Conservation (phyloP, 1,284 basidiomycete species). For the Ustilago shanxiensis region DNA sequence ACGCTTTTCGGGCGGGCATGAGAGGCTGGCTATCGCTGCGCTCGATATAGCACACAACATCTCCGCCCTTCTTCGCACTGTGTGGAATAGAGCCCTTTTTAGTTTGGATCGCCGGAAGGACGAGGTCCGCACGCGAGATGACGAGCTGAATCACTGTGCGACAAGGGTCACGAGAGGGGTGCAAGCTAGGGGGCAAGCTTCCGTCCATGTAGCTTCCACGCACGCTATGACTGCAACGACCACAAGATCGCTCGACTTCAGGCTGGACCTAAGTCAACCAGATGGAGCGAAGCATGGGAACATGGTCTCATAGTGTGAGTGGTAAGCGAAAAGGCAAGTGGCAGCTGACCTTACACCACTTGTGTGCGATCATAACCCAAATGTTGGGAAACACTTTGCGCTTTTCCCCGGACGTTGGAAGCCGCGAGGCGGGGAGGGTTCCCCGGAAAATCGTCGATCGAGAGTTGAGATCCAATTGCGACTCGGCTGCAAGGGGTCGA, state of each 20-base stretch:
- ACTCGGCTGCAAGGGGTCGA: conserved; percentile 1
- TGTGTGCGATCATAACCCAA: background rate
- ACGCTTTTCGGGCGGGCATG: background rate
- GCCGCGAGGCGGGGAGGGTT: background rate
- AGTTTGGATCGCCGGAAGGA: conserved; percentile 9
- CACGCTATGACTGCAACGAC: too few species aligned
- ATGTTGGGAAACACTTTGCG: conserved; percentile 4
- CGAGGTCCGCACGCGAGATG: conserved; percentile 11
- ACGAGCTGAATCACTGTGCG: conserved; percentile 2
- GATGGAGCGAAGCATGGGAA: background rate
- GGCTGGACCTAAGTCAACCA: too few species aligned
- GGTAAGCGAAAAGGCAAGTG: background rate
- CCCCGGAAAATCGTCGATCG: conserved; percentile 9
- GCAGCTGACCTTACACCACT: background rate
- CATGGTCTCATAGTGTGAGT: background rate
- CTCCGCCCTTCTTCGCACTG: background rate
- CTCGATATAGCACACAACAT: background rate
- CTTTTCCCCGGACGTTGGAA: background rate
- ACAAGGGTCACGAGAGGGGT: conserved; percentile 5
- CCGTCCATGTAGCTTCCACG: background rate
- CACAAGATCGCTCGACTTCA: too few species aligned
- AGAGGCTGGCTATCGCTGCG: background rate
- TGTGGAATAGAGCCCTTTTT: background rate
- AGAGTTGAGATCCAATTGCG: background rate
- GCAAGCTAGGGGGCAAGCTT: background rate